Evolutionary conservation across 1,284 basidiomycete genomes (phyloP).

Genomic region (Phellinidium pouzarii): DNA sequence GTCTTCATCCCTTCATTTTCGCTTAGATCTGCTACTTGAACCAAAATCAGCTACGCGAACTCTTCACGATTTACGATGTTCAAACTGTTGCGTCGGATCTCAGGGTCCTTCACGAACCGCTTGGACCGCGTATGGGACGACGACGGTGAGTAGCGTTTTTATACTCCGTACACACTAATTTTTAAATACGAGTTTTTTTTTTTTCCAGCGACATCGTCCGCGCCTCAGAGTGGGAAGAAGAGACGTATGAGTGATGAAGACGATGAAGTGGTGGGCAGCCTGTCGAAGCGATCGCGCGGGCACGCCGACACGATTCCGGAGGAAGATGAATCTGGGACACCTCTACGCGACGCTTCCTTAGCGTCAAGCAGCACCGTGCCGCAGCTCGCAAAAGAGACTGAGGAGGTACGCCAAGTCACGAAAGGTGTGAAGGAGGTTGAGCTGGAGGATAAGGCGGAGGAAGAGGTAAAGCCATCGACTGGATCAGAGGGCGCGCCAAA

Average conservation of each 20-base stretch:
- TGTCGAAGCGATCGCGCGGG: slow-evolving; percentile 39
- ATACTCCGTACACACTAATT: slow-evolving; percentile 21
- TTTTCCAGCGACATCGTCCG: slow-evolving; percentile 59
- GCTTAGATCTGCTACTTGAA: not conserved
- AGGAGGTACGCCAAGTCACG: slow-evolving; percentile 60
- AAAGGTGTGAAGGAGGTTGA: slow-evolving; percentile 63
- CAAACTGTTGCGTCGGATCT: slow-evolving; percentile 62
- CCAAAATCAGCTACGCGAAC: not conserved
- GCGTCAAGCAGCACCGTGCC: slow-evolving; percentile 18
- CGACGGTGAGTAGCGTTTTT: slow-evolving; percentile 46
- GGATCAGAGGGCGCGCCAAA: not conserved
- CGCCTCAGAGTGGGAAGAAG: slow-evolving; percentile 60
- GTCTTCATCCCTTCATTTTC: not conserved
- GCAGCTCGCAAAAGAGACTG: slow-evolving; percentile 29
- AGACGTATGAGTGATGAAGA: slow-evolving; percentile 50
- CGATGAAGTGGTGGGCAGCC: slow-evolving; percentile 31
- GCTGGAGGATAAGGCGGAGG: slow-evolving; percentile 36
- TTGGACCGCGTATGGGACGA: slow-evolving; percentile 69
- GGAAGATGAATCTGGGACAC: slow-evolving; percentile 16
- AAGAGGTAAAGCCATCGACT: not conserved
- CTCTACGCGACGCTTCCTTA: slow-evolving; percentile 18
- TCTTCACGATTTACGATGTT: slow-evolving; percentile 40
- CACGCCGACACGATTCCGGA: slow-evolving; percentile 21
- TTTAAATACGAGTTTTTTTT: slow-evolving; percentile 21
- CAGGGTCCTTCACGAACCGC: slow-evolving; percentile 60